A percentile compares a stretch with the other conserved stretches of the same genome.
phyloP scores from a whole-genome alignment of 495 filamentous ascomycete species.

The Lasiosphaeria hispida region DNA sequence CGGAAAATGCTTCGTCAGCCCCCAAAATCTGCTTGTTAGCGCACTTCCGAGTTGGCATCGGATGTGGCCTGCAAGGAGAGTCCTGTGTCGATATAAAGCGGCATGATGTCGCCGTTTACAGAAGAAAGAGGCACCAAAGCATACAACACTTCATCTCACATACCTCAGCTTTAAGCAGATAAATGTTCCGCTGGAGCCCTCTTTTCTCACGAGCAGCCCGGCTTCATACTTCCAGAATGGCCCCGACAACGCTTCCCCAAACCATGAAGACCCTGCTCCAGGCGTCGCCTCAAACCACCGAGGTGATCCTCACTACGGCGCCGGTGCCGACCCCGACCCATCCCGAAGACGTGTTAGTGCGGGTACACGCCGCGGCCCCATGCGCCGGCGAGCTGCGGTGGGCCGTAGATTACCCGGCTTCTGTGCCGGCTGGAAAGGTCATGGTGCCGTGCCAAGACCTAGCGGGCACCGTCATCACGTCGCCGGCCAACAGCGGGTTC shows the following conservation, averaged over 20 bases:
- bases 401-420: slow-evolving; percentile 41
- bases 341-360: slow-evolving; percentile 57
- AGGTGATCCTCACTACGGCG: slow-evolving; percentile 22
- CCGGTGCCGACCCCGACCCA: slow-evolving; percentile 28
- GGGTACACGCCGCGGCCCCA: slow-evolving; percentile 55
- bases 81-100: no score
- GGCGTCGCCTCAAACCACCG: slow-evolving; percentile 19
- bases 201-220: neutral
- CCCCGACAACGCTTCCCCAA: slow-evolving; percentile 20
- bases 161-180: no score
- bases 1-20: no score
- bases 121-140: no score
- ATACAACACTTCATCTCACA: no score
- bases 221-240: slow-evolving; percentile 12
- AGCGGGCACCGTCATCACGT: slow-evolving; percentile 37
- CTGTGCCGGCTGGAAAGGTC: slow-evolving; percentile 38
- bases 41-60: no score
- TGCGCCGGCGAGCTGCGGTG: slow-evolving; percentile 56
- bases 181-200: no score
- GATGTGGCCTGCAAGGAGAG: no score
- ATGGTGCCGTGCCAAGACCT: slow-evolving; percentile 56
- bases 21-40: no score
- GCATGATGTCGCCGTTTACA: no score
- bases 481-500: slow-evolving; percentile 52
- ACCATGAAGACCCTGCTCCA: slow-evolving; percentile 35